These are phyloP conservation scores for Leccinum glutinopallens DNA, from an alignment of 1,284 basidiomycete species.

Conservation along the genomic window DNA sequence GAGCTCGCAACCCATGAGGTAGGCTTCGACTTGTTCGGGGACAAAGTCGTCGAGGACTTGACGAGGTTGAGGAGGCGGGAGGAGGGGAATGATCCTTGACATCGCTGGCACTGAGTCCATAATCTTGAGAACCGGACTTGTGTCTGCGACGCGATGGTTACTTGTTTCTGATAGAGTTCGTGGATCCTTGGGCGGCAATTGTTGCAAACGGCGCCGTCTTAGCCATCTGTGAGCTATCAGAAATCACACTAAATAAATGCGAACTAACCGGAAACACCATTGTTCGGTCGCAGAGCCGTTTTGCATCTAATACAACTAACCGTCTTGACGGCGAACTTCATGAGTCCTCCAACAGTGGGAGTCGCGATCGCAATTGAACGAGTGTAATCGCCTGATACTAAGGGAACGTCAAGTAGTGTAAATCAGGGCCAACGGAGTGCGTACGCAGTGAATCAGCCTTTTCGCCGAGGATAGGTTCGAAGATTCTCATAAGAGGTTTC, in stretches of 20 bases:
- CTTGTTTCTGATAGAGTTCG: slow-evolving; percentile 91
- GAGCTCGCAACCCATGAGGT: too few species aligned
- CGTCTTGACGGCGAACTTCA: slow-evolving; percentile 97
- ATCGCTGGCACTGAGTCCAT: slow-evolving; percentile 97
- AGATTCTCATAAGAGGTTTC: slow-evolving; percentile 94
- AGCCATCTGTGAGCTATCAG: slow-evolving; percentile 14
- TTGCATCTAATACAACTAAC: slow-evolving; percentile 93
- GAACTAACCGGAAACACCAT: slow-evolving; percentile 65
- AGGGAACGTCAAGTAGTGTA: slow-evolving; percentile 14
- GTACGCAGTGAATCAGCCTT: slow-evolving; percentile 81
- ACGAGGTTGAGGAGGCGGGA: too few species aligned
- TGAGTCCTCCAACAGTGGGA: slow-evolving; percentile 90
- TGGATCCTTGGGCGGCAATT: slow-evolving; percentile 85
- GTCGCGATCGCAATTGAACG: slow-evolving; percentile 93
- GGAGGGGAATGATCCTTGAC: slow-evolving; percentile 49
- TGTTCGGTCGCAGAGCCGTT: slow-evolving; percentile 75
- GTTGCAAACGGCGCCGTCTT: slow-evolving; percentile 90
- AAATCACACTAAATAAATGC: background rate
- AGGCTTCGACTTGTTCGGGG: too few species aligned
- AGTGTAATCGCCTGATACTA: slow-evolving; percentile 94
- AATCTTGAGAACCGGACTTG: slow-evolving; percentile 91
- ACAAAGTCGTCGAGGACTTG: too few species aligned
- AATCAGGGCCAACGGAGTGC: slow-evolving; percentile 34
- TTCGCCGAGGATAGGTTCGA: slow-evolving; percentile 95
- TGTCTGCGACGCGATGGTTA: slow-evolving; percentile 68